These are phyloP conservation scores for Zoysia pacifica DNA, from an alignment of 176 grass and related monocot species.

Conservation along the genomic window DNA sequence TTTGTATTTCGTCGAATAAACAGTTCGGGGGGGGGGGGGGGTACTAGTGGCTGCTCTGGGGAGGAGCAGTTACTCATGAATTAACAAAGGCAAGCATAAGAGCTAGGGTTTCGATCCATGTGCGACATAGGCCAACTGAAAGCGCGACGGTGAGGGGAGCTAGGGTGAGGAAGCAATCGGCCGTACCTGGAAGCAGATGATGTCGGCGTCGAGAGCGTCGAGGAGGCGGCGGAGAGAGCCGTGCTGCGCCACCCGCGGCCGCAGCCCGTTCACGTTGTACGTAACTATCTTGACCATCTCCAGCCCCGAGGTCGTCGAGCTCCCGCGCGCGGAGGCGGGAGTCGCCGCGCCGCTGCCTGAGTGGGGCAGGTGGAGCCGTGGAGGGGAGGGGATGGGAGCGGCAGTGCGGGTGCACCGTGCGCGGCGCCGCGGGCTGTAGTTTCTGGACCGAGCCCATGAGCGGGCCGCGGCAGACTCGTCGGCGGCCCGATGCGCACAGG, in stretches of 20 bases:
- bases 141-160: not conserved
- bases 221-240: constrained; percentile 93
- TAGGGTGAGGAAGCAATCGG: not conserved
- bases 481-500: not conserved
- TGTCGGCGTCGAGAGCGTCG: constrained; percentile 79
- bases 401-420: not conserved
- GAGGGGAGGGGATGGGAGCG: not conserved
- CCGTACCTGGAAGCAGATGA: constrained; percentile 93
- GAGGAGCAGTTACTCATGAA: not conserved
- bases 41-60: not conserved
- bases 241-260: constrained; percentile 87
- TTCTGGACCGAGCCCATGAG: constrained; percentile 35
- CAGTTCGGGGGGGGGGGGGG: not conserved
- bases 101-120: constrained; percentile 42
- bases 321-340: not conserved
- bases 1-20: not conserved
- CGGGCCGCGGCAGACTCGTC: not conserved
- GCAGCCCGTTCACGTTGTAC: constrained; percentile 95
- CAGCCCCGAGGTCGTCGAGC: constrained; percentile 21
- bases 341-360: no score
- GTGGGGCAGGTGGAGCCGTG: not conserved
- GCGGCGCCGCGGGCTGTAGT: constrained; percentile 41
- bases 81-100: not conserved
- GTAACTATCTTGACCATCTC: constrained; percentile 83
- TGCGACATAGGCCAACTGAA: not conserved